Conservation (phyloP, 371 early-diverging fungal genomes). For the Apophysomyces variabilis region DNA sequence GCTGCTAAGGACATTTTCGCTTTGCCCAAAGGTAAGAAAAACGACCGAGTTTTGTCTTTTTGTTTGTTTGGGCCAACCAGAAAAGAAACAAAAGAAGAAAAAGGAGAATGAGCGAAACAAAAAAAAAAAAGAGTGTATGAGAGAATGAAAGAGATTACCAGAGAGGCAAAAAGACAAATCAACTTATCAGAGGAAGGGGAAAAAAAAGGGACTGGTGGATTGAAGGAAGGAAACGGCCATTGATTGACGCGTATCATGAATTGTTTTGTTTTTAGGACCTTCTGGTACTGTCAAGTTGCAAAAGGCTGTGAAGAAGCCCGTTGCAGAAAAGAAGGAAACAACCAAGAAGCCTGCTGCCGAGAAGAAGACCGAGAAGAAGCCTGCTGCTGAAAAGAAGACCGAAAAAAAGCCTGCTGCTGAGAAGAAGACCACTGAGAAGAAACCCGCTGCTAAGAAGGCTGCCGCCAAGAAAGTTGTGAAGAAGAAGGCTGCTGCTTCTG, state of each 20-base stretch:
- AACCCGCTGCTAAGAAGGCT: slow-evolving; percentile 51
- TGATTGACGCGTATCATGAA: slow-evolving; percentile 6
- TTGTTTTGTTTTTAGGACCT: slow-evolving; percentile 35
- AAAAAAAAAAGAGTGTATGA: too few species aligned
- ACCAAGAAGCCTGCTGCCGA: slow-evolving; percentile 58
- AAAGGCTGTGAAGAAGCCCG: slow-evolving; percentile 64
- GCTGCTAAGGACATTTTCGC: slow-evolving; percentile 65
- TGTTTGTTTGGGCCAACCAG: neutral
- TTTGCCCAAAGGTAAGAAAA: slow-evolving; percentile 70
- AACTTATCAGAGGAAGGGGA: too few species aligned
- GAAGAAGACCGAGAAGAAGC: slow-evolving; percentile 29
- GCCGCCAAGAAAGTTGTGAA: slow-evolving; percentile 25
- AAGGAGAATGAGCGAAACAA: neutral
- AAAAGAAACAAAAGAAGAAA: slow-evolving; percentile 7
- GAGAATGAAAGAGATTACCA: too few species aligned
- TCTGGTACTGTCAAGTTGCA: slow-evolving; percentile 75
- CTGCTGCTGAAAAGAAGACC: slow-evolving; percentile 51
- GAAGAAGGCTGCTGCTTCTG: slow-evolving; percentile 29
- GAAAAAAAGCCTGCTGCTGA: slow-evolving; percentile 46
- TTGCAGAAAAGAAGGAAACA: slow-evolving; percentile 51
- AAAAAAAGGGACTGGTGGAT: neutral
- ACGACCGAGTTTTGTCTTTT: neutral
- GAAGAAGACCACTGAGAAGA: slow-evolving; percentile 46
- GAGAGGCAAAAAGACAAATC: too few species aligned
- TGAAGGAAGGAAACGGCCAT: neutral